These are phyloP conservation scores for Exophiala alcalophila DNA, from an alignment of 2,329 filamentous ascomycete species.

Conservation along the genomic window DNA sequence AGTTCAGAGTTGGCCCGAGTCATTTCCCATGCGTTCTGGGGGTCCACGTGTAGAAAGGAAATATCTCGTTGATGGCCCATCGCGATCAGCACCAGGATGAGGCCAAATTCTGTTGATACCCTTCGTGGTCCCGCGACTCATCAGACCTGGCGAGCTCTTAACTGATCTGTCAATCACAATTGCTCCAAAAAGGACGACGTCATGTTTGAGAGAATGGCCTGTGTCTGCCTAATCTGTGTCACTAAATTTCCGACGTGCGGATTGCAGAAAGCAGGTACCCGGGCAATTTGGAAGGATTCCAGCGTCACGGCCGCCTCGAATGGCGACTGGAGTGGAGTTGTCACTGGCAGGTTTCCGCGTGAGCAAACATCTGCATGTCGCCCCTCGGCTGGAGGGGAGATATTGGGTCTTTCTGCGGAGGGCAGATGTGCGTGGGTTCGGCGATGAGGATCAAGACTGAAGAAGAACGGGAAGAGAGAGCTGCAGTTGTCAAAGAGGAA, in stretches of 20 bases:
- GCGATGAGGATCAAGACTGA: background rate
- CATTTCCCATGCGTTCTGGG: too few relatives aligned
- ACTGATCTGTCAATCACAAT: too few relatives aligned
- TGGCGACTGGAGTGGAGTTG: background rate
- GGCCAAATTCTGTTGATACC: too few relatives aligned
- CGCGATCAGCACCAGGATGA: too few relatives aligned
- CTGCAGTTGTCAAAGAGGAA: background rate
- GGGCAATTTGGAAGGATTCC: slow-evolving; percentile 19
- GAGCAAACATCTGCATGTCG: slow-evolving; percentile 13
- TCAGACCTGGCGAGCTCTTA: too few relatives aligned
- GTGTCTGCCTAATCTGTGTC: slow-evolving; percentile 7
- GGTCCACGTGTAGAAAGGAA: too few relatives aligned
- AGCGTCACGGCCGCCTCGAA: background rate
- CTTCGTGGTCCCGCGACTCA: too few relatives aligned
- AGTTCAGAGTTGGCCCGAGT: too few relatives aligned
- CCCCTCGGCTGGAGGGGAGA: background rate
- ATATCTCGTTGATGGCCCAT: too few relatives aligned
- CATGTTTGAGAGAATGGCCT: background rate
- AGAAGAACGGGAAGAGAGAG: background rate
- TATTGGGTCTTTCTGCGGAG: too few relatives aligned
- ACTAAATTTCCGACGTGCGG: slow-evolving; percentile 17
- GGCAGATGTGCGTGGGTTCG: too few relatives aligned
- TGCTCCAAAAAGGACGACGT: too few relatives aligned
- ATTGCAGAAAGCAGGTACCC: slow-evolving; percentile 21
- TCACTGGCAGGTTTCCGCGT: slow-evolving; percentile 7